These are phyloP conservation scores for Termitomyces eurrhizus DNA, from an alignment of 768 basidiomycete genomes.

Conservation along the genomic window DNA sequence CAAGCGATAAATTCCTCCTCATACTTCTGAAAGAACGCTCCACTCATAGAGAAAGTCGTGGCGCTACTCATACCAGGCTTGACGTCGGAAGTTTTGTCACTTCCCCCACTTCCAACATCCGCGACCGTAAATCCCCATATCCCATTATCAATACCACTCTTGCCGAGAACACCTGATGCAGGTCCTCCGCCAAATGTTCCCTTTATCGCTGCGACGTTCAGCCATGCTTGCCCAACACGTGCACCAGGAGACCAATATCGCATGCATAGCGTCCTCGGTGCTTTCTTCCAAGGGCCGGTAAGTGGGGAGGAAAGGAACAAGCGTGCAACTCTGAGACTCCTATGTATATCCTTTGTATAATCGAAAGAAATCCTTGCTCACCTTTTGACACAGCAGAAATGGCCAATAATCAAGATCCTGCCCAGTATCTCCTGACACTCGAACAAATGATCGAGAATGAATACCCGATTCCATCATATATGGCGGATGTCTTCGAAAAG, in stretches of 20 bases:
- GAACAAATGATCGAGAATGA: slow-evolving; percentile 95
- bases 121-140: slow-evolving; percentile 51
- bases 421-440: slow-evolving; percentile 67
- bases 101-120: slow-evolving; percentile 69
- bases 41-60: slow-evolving; percentile 74
- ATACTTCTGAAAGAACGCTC: slow-evolving; percentile 52
- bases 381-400: slow-evolving; percentile 47
- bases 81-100: slow-evolving; percentile 63
- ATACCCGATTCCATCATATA: slow-evolving; percentile 84
- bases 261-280: slow-evolving; percentile 82
- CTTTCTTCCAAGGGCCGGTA: slow-evolving; percentile 80
- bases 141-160: slow-evolving; percentile 38
- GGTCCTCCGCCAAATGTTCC: slow-evolving; percentile 40
- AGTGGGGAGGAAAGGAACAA: slow-evolving; percentile 77
- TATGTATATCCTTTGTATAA: slow-evolving; percentile 26
- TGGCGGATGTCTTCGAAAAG: slow-evolving; percentile 66
- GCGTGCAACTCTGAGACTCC: slow-evolving; percentile 39
- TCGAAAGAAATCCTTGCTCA: background rate
- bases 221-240: slow-evolving; percentile 89
- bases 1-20: slow-evolving; percentile 2
- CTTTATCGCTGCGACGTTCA: slow-evolving; percentile 78
- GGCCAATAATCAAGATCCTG: slow-evolving; percentile 57
- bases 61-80: slow-evolving; percentile 84
- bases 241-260: slow-evolving; percentile 85
- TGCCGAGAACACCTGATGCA: slow-evolving; percentile 21